phyloP scores from a whole-genome alignment of 768 basidiomycete species.

The Phylloporus arenicola region DNA sequence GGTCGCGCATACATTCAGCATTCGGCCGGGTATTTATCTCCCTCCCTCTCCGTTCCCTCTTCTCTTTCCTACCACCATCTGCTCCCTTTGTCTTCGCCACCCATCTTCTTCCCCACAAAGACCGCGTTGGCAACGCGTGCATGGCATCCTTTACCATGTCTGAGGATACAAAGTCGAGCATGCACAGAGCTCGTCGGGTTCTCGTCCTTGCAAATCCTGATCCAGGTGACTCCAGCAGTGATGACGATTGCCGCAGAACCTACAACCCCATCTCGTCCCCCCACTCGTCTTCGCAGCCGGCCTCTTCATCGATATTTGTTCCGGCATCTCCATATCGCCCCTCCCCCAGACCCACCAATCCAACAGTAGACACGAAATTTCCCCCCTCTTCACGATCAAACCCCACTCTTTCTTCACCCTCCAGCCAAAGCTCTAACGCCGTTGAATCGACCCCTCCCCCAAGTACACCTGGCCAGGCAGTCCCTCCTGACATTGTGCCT shows the following conservation, averaged over 20 bases:
- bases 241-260: slow-evolving; percentile 29
- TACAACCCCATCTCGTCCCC: slow-evolving; percentile 19
- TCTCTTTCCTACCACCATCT: not conserved
- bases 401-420: slow-evolving; percentile 64
- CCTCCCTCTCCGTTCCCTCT: not conserved
- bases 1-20: slow-evolving; percentile 26
- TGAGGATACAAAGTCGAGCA: slow-evolving; percentile 47
- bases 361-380: slow-evolving; percentile 37
- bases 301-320: slow-evolving; percentile 22
- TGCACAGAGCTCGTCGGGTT: slow-evolving; percentile 34
- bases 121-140: slow-evolving; percentile 26
- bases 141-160: slow-evolving; percentile 45
- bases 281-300: slow-evolving; percentile 22
- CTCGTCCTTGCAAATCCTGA: slow-evolving; percentile 61
- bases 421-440: slow-evolving; percentile 56
- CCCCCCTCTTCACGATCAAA: slow-evolving; percentile 39
- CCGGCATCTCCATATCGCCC: slow-evolving; percentile 18
- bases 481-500: slow-evolving; percentile 38
- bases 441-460: slow-evolving; percentile 71
- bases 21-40: slow-evolving; percentile 13
- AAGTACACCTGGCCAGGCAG: slow-evolving; percentile 52
- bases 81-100: not conserved
- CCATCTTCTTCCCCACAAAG: slow-evolving; percentile 3
- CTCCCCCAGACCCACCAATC: slow-evolving; percentile 14
- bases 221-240: slow-evolving; percentile 41